A percentile compares a stretch with the other conserved stretches of the same genome.
These are phyloP conservation scores for Rubroboletus satanas DNA, from an alignment of 768 basidiomycete species.

Conservation along the genomic window DNA sequence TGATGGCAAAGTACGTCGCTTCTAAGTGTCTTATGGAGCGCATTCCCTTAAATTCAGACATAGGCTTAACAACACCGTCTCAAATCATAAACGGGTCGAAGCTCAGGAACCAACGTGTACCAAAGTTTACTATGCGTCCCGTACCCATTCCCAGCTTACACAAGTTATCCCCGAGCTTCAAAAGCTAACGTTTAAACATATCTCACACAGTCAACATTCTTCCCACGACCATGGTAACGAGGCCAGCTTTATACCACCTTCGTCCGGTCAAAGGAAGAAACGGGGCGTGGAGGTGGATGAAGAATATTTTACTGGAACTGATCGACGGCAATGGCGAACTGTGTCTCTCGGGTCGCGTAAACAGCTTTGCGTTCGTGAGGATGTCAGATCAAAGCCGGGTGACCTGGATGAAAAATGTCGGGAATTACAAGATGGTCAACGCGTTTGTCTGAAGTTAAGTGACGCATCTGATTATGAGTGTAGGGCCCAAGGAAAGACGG, in stretches of 20 bases:
- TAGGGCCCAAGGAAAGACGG: constrained; percentile 62
- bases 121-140: constrained; percentile 90
- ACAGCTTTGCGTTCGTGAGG: constrained; percentile 90
- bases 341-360: constrained; percentile 89
- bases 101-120: constrained; percentile 57
- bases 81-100: constrained; percentile 6
- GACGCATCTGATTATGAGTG: not conserved
- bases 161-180: constrained; percentile 85
- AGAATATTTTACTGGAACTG: constrained; percentile 23
- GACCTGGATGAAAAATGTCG: constrained; percentile 89
- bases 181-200: constrained; percentile 55
- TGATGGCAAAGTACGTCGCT: constrained; percentile 69
- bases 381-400: constrained; percentile 53
- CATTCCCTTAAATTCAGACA: not conserved
- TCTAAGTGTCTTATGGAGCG: not conserved
- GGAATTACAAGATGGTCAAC: constrained; percentile 66
- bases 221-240: constrained; percentile 7
- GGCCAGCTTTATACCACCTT: not conserved
- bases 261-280: constrained; percentile 12
- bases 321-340: constrained; percentile 42
- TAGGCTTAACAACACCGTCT: constrained; percentile 15
- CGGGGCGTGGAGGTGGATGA: constrained; percentile 23
- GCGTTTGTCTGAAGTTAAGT: not conserved
- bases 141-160: constrained; percentile 93
- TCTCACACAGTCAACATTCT: constrained; percentile 15